Evolutionary conservation across 2,329 filamentous ascomycete species (phyloP).

Genomic region (Aspergillus sp.): DNA sequence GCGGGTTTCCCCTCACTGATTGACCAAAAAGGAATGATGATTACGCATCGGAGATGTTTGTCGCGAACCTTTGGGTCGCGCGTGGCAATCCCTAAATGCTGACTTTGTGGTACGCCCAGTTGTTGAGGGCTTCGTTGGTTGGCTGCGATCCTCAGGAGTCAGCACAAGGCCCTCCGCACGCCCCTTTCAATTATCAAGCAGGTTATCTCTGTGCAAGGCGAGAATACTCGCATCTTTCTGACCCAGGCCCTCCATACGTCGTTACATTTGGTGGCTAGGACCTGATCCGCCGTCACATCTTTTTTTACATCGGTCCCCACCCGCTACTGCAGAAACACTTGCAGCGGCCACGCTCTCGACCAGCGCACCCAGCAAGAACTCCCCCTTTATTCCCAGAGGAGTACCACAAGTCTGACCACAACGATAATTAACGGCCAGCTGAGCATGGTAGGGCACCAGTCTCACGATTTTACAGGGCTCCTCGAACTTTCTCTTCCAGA

Average conservation of each 20-base stretch:
- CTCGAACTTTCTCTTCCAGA: background rate
- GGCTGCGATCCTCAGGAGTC: slow-evolving; percentile 2
- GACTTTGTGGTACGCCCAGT: slow-evolving; percentile 10
- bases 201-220: background rate
- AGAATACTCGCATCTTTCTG: background rate
- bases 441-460: background rate
- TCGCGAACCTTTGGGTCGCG: slow-evolving; percentile 17
- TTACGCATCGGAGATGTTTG: slow-evolving; percentile 5
- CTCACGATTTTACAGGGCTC: too few relatives aligned
- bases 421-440: background rate
- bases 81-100: slow-evolving; percentile 17
- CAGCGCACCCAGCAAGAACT: slow-evolving; percentile 25
- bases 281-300: slow-evolving; percentile 36
- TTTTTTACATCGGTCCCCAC: slow-evolving; percentile 27
- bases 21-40: background rate
- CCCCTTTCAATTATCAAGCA: background rate
- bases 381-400: slow-evolving; percentile 17
- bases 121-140: slow-evolving; percentile 7
- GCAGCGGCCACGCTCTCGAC: slow-evolving; percentile 37
- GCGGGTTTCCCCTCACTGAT: background rate
- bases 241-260: slow-evolving; percentile 17
- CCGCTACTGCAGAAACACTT: slow-evolving; percentile 28
- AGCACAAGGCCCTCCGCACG: slow-evolving; percentile 2
- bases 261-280: slow-evolving; percentile 30
- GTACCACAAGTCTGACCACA: background rate